A percentile compares a stretch with the other conserved stretches of the same genome.
These are phyloP conservation scores for Diaporthe sp. DNA, from an alignment of 2,329 filamentous ascomycete species.

Conservation along the genomic window DNA sequence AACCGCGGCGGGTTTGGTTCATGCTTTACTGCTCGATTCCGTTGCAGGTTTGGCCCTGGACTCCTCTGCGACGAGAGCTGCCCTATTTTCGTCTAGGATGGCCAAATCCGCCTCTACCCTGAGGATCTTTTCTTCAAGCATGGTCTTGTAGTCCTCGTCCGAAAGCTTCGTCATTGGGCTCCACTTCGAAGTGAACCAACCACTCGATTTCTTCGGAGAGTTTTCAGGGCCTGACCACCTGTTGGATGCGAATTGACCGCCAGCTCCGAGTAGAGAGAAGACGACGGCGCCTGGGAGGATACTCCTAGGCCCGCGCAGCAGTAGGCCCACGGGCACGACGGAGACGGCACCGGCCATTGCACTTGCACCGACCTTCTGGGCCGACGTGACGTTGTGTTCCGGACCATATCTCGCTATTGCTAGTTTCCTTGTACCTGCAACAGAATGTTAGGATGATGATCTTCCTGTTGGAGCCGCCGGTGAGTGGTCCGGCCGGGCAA, in stretches of 20 bases:
- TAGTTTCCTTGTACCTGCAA: conserved; percentile 44
- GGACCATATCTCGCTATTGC: conserved; percentile 63
- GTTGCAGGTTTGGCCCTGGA: background rate
- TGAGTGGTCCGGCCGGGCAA: background rate
- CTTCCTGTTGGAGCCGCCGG: background rate
- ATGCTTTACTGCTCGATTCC: background rate
- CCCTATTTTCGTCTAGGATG: conserved; percentile 83
- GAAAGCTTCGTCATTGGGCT: conserved; percentile 78
- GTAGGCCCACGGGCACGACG: conserved; percentile 72
- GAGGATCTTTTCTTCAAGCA: conserved; percentile 79
- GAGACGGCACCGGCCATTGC: conserved; percentile 76
- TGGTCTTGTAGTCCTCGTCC: conserved; percentile 78
- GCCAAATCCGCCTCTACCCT: conserved; percentile 82
- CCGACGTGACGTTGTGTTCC: conserved; percentile 65
- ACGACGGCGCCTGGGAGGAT: conserved; percentile 65
- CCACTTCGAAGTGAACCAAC: conserved; percentile 74
- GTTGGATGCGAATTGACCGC: conserved; percentile 49
- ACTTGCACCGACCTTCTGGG: conserved; percentile 76
- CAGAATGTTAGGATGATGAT: background rate
- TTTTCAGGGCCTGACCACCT: conserved; percentile 1
- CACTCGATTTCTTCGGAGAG: conserved; percentile 24
- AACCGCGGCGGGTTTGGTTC: background rate
- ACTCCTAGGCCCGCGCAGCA: conserved; percentile 65
- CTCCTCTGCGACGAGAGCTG: conserved; percentile 49
- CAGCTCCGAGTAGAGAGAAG: conserved; percentile 56